Evolutionary conservation across 129 eudicot genomes (phyloP).

Genomic region (Helianthus annuus): DNA sequence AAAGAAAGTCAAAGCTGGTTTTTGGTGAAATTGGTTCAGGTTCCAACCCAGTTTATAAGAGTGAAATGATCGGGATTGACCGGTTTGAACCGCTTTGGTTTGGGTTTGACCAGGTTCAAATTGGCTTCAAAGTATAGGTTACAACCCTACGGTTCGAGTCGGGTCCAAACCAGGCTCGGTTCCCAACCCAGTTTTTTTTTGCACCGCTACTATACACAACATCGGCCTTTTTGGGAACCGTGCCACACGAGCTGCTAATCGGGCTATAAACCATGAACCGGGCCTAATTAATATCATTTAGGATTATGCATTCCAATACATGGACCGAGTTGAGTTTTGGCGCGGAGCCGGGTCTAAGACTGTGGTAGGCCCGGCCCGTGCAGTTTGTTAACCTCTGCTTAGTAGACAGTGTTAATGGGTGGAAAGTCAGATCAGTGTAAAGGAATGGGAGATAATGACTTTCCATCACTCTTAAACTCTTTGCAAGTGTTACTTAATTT

Average conservation of each 20-base stretch:
- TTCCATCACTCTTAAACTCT: conserved; percentile 36
- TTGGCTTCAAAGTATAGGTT: too few relatives aligned
- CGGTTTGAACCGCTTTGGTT: too few relatives aligned
- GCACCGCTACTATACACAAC: too few relatives aligned
- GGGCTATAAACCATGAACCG: not conserved
- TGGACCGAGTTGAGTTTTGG: not conserved
- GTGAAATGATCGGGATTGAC: too few relatives aligned
- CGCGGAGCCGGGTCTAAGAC: not conserved
- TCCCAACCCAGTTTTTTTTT: too few relatives aligned
- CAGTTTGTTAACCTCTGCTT: not conserved
- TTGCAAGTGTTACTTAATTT: conserved; percentile 30
- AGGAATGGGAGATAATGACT: conserved; percentile 30
- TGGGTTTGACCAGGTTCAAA: too few relatives aligned
- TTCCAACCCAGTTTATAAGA: too few relatives aligned
- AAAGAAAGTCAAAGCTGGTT: too few relatives aligned
- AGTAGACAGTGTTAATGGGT: conserved; percentile 23
- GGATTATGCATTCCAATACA: not conserved
- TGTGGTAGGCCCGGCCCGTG: too few relatives aligned
- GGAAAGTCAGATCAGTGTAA: conserved; percentile 23
- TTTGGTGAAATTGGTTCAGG: too few relatives aligned
- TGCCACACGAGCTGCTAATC: not conserved
- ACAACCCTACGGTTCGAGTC: too few relatives aligned
- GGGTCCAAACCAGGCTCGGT: too few relatives aligned
- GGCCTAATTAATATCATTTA: not conserved
- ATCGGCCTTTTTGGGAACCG: not conserved